Conservation (phyloP, 2,329 filamentous ascomycete genomes). For the Sporothrix globosa region DNA sequence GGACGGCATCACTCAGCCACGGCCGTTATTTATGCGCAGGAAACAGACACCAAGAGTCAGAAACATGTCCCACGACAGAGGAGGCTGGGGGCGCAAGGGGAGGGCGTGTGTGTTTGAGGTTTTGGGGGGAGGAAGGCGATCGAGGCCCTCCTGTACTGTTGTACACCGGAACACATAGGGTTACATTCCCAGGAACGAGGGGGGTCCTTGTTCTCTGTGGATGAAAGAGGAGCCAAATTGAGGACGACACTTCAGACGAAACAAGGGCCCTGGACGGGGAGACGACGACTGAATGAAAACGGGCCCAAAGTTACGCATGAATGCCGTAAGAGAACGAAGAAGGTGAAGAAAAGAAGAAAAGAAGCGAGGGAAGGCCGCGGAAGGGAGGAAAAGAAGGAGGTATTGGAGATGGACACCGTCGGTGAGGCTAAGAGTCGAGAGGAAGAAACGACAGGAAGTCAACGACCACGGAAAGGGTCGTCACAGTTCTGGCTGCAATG, state of each 20-base stretch:
- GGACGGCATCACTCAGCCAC: slow-evolving; percentile 29
- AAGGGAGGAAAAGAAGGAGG: neutral
- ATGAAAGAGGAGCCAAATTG: neutral
- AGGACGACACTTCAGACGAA: slow-evolving; percentile 23
- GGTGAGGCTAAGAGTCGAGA: neutral
- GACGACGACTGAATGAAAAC: neutral
- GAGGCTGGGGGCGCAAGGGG: neutral
- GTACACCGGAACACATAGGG: neutral
- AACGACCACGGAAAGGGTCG: neutral
- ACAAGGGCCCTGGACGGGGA: neutral
- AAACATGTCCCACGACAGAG: neutral
- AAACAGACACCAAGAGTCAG: neutral
- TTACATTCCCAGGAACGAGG: slow-evolving; percentile 16
- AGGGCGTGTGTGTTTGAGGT: slow-evolving; percentile 6
- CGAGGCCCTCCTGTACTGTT: too few species aligned
- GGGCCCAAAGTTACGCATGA: neutral
- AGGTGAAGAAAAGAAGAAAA: neutral
- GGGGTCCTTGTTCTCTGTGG: neutral
- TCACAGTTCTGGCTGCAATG: too few species aligned
- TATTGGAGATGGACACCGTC: neutral
- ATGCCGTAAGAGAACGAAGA: neutral
- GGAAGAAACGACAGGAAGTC: too few species aligned
- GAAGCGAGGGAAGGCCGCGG: neutral
- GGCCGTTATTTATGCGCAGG: slow-evolving; percentile 27
- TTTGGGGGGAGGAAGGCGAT: neutral